Percentiles rank a stretch among this genome's conserved stretches.
Conservation (phyloP, 177 flowering plant species). For the Telopea speciosissima region DNA sequence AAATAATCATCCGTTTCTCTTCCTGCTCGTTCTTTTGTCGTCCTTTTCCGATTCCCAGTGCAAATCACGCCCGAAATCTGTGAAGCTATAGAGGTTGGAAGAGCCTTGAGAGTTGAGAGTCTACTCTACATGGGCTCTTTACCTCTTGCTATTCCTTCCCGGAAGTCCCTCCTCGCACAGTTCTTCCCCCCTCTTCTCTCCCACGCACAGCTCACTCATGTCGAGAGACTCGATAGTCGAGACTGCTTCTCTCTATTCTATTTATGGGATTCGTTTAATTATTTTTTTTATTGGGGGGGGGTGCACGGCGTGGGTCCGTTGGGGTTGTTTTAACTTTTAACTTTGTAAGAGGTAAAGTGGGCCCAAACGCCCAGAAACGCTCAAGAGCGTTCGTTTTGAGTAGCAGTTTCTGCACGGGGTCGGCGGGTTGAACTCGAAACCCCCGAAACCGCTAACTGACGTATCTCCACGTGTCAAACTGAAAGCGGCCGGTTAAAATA, state of each 20-base stretch:
- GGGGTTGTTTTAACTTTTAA: background rate
- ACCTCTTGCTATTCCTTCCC: background rate
- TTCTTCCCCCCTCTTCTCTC: background rate
- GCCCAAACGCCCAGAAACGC: background rate
- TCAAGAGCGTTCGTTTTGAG: background rate
- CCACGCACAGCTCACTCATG: too few relatives aligned
- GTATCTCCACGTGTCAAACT: background rate
- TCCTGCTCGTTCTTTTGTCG: background rate
- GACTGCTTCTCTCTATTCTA: background rate
- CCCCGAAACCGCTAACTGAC: background rate
- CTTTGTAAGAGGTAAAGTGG: background rate
- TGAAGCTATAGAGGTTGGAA: background rate
- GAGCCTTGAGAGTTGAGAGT: background rate
- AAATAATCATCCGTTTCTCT: background rate
- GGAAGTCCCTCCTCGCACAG: too few relatives aligned
- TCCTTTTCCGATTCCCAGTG: background rate
- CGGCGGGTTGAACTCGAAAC: background rate
- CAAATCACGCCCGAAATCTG: conserved; percentile 11
- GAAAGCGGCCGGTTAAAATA: too few relatives aligned
- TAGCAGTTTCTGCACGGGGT: background rate
- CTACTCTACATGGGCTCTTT: background rate
- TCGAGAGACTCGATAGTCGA: background rate
- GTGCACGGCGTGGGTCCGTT: too few relatives aligned
- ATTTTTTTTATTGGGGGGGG: background rate
- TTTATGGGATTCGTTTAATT: background rate